A percentile compares a stretch with the other conserved stretches of the same genome.
Evolutionary conservation across 208 protist species (phyloP).

Genomic region (Crithidia thermophila): DNA sequence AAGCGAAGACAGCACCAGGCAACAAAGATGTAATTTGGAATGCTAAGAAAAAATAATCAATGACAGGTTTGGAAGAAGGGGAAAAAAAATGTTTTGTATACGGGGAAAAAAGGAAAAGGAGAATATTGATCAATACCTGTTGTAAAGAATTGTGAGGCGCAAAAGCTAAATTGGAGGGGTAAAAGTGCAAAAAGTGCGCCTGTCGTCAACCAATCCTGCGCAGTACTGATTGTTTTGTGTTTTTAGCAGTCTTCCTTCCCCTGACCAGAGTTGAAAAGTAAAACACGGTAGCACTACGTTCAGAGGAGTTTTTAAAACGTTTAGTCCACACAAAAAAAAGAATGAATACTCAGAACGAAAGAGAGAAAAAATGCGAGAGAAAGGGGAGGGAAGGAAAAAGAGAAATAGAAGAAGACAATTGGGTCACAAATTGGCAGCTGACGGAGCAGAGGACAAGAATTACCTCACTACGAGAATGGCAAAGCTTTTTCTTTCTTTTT

Average conservation of each 20-base stretch:
- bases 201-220: too few species aligned
- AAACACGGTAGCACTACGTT: too few species aligned
- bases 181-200: not conserved
- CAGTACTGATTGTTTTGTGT: too few species aligned
- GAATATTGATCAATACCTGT: not conserved
- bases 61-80: too few species aligned
- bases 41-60: not conserved
- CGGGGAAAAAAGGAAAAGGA: not conserved
- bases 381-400: slow-evolving; percentile 11
- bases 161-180: not conserved
- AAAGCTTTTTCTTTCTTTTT: too few species aligned
- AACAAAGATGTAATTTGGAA: slow-evolving; percentile 5
- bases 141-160: not conserved
- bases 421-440: too few species aligned
- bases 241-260: too few species aligned
- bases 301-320: not conserved
- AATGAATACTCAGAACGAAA: not conserved
- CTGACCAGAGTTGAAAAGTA: too few species aligned
- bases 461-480: not conserved
- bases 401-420: too few species aligned
- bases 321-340: not conserved
- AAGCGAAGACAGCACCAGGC: not conserved
- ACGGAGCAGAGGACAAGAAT: not conserved
- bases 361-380: not conserved
- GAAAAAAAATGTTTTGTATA: not conserved